These are phyloP conservation scores for Kokia cookei DNA, from an alignment of 441 rosid species.

Conservation along the genomic window DNA sequence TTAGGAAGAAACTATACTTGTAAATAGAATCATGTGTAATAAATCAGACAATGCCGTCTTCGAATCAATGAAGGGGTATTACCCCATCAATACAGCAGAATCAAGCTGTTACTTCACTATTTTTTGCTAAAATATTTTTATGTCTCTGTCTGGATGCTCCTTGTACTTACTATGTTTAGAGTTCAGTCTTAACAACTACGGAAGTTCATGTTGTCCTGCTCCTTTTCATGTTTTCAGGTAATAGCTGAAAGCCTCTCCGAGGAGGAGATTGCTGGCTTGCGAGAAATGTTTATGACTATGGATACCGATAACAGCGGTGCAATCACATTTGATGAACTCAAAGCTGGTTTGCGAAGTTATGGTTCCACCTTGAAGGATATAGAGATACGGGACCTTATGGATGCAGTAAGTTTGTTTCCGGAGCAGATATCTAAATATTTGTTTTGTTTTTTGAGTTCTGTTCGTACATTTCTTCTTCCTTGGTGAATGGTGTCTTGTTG, in stretches of 20 bases:
- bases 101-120: not conserved
- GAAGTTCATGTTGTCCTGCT: not conserved
- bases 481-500: not conserved
- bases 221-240: conserved; percentile 42
- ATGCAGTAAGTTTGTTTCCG: conserved; percentile 52
- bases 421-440: not conserved
- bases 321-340: conserved; percentile 98
- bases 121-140: not conserved
- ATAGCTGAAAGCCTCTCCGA: conserved; percentile 99
- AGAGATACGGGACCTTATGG: conserved; percentile 95
- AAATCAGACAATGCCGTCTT: not conserved
- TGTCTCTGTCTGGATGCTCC: not conserved
- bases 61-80: not conserved
- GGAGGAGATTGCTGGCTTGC: conserved; percentile 98
- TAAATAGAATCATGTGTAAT: not conserved
- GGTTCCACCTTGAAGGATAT: conserved; percentile 96
- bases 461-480: not conserved
- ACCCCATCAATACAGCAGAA: not conserved
- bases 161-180: not conserved
- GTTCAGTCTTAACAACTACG: not conserved
- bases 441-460: not conserved
- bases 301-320: conserved; percentile 98
- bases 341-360: conserved; percentile 93
- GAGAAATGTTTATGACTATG: conserved; percentile 91
- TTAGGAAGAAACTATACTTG: not conserved